Percentiles rank a stretch among this genome's conserved stretches.
Conservation (phyloP, 2,329 filamentous ascomycete genomes). For the Fragosphaeria purpurea region DNA sequence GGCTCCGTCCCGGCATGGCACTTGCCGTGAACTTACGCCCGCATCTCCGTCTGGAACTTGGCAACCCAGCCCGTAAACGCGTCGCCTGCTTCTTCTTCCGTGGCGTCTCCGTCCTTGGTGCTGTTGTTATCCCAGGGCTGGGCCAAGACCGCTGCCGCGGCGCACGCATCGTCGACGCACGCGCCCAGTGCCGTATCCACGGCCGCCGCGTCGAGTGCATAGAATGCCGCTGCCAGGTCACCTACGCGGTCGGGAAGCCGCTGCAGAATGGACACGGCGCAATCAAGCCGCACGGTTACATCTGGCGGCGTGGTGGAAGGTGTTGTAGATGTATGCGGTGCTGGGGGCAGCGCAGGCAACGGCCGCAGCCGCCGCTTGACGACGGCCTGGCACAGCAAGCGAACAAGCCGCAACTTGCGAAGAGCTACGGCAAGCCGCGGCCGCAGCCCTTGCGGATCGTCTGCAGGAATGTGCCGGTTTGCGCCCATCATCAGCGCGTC, state of each 20-base stretch:
- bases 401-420: conserved; percentile 56
- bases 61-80: conserved; percentile 71
- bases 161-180: conserved; percentile 51
- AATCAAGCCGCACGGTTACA: conserved; percentile 39
- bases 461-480: conserved; percentile 49
- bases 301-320: conserved; percentile 13
- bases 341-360: conserved; percentile 32
- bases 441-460: conserved; percentile 54
- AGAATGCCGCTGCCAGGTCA: conserved; percentile 62
- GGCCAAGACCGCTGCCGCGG: conserved; percentile 43
- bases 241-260: conserved; percentile 58
- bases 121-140: conserved; percentile 56
- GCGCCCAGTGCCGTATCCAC: conserved; percentile 50
- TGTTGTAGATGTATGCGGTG: too few relatives aligned
- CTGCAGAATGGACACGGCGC: conserved; percentile 45
- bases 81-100: conserved; percentile 50
- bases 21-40: not conserved
- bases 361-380: conserved; percentile 59
- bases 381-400: conserved; percentile 58
- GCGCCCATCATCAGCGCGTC: conserved; percentile 65
- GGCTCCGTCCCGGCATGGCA: too few relatives aligned
- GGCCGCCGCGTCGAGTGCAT: conserved; percentile 50
- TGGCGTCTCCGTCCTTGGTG: too few relatives aligned
- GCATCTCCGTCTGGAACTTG: conserved; percentile 33
- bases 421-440: conserved; percentile 54